phyloP scores from a whole-genome alignment of 2,329 filamentous ascomycete species.

The Coniochaeta sp. region DNA sequence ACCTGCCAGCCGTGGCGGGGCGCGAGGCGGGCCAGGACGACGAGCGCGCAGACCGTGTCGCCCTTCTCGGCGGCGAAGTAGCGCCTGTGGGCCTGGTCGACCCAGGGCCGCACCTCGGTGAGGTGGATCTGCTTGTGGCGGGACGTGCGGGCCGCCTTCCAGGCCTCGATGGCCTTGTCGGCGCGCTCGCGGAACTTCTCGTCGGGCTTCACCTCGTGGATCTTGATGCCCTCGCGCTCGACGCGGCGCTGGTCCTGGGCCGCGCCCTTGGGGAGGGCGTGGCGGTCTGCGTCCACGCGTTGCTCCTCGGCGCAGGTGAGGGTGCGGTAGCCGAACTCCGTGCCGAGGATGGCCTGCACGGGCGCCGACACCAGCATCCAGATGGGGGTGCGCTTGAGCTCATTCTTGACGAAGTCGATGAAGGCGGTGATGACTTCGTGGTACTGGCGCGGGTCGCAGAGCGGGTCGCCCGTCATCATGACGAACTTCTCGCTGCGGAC shows the following conservation, averaged over 20 bases:
- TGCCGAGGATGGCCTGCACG: slow-evolving; percentile 71
- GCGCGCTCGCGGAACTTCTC: slow-evolving; percentile 61
- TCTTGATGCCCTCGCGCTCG: slow-evolving; percentile 76
- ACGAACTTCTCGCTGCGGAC: slow-evolving; percentile 51
- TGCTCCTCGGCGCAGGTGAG: slow-evolving; percentile 86
- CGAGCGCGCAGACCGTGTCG: slow-evolving; percentile 65
- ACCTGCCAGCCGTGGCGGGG: slow-evolving; percentile 84
- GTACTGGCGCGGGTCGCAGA: slow-evolving; percentile 76
- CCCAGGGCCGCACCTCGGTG: slow-evolving; percentile 84
- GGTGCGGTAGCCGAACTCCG: slow-evolving; percentile 78
- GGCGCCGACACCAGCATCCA: slow-evolving; percentile 83
- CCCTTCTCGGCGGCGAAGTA: slow-evolving; percentile 76
- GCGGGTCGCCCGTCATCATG: slow-evolving; percentile 79
- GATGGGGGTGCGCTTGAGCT: slow-evolving; percentile 51
- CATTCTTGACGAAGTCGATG: slow-evolving; percentile 65
- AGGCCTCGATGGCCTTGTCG: slow-evolving; percentile 68
- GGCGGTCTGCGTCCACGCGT: slow-evolving; percentile 71
- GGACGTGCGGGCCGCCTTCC: slow-evolving; percentile 70
- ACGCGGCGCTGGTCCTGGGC: slow-evolving; percentile 72
- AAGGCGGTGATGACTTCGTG: slow-evolving; percentile 65
- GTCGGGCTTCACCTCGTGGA: slow-evolving; percentile 64
- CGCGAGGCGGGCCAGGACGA: slow-evolving; percentile 75
- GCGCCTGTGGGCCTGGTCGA: slow-evolving; percentile 72
- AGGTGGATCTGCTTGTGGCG: slow-evolving; percentile 66
- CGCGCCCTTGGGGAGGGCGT: slow-evolving; percentile 39